Conservation (phyloP, 2,329 filamentous ascomycete genomes). For the Aspergillus sp. region DNA sequence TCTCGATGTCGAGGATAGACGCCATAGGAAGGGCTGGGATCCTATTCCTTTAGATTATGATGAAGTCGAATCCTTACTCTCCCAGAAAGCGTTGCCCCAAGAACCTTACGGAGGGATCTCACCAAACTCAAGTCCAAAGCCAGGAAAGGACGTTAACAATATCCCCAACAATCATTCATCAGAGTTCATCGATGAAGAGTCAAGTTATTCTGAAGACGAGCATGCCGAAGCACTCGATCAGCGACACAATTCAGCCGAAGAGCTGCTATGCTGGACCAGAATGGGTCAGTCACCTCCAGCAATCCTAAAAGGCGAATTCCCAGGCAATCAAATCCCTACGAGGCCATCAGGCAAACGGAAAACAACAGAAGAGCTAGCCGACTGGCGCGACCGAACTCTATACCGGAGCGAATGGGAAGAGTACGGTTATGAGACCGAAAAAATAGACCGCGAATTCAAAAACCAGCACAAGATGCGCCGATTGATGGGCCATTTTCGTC, state of each 20-base stretch:
- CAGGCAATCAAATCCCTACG: slow-evolving; percentile 17
- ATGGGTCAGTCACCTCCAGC: slow-evolving; percentile 33
- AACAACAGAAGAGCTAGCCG: slow-evolving; percentile 35
- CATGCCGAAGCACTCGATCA: slow-evolving; percentile 52
- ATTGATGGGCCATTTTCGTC: slow-evolving; percentile 7
- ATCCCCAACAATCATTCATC: background rate
- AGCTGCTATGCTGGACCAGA: slow-evolving; percentile 45
- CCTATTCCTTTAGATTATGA: slow-evolving; percentile 36
- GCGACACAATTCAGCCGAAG: slow-evolving; percentile 44
- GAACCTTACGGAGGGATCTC: slow-evolving; percentile 13
- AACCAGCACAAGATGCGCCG: slow-evolving; percentile 32
- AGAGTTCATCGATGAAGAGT: slow-evolving; percentile 7
- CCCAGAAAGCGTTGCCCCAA: slow-evolving; percentile 10
- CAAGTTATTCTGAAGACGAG: slow-evolving; percentile 38
- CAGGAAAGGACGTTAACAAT: background rate
- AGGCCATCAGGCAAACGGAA: slow-evolving; percentile 32
- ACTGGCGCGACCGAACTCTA: slow-evolving; percentile 50
- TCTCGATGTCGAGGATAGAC: slow-evolving; percentile 49
- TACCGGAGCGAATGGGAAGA: slow-evolving; percentile 54
- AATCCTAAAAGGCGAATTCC: slow-evolving; percentile 21
- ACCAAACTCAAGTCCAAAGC: background rate
- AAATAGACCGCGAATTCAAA: slow-evolving; percentile 30
- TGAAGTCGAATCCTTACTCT: slow-evolving; percentile 44
- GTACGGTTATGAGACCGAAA: slow-evolving; percentile 29
- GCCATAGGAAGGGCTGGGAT: slow-evolving; percentile 31